phyloP scores from a whole-genome alignment of 1,284 basidiomycete genomes.

The Leccinum subspadiceum region DNA sequence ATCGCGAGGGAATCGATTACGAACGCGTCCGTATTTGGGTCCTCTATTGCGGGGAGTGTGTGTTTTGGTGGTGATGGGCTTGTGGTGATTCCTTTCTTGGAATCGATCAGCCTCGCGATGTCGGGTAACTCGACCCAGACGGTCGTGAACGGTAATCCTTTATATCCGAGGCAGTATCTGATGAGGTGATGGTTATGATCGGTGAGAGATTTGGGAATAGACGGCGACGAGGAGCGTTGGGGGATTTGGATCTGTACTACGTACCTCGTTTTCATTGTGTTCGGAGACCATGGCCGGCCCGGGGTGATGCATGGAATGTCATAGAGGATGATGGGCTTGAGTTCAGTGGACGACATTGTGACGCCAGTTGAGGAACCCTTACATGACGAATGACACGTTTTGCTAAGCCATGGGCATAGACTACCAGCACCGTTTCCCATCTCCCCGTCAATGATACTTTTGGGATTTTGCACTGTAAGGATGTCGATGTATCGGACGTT shows the following conservation, averaged over 20 bases:
- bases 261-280: conserved; percentile 32
- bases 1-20: conserved; percentile 39
- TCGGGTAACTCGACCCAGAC: conserved; percentile 42
- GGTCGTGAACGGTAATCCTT: conserved; percentile 40
- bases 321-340: conserved; percentile 27
- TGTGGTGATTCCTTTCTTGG: conserved; percentile 26
- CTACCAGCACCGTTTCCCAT: neutral
- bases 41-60: conserved; percentile 37
- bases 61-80: conserved; percentile 23
- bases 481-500: neutral
- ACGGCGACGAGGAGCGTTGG: conserved; percentile 19
- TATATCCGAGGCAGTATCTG: conserved; percentile 43
- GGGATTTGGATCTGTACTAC: neutral
- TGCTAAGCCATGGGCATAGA: neutral
- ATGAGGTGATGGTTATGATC: neutral
- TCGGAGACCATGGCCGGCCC: conserved; percentile 27
- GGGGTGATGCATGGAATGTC: conserved; percentile 20
- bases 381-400: neutral
- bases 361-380: neutral
- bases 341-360: conserved; percentile 8
- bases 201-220: neutral
- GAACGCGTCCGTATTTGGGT: conserved; percentile 28
- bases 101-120: conserved; percentile 33
- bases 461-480: neutral
- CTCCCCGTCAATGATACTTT: neutral